Conservation (phyloP, 1,284 basidiomycete genomes). For the Cutaneotrichosporon spelunceum region DNA sequence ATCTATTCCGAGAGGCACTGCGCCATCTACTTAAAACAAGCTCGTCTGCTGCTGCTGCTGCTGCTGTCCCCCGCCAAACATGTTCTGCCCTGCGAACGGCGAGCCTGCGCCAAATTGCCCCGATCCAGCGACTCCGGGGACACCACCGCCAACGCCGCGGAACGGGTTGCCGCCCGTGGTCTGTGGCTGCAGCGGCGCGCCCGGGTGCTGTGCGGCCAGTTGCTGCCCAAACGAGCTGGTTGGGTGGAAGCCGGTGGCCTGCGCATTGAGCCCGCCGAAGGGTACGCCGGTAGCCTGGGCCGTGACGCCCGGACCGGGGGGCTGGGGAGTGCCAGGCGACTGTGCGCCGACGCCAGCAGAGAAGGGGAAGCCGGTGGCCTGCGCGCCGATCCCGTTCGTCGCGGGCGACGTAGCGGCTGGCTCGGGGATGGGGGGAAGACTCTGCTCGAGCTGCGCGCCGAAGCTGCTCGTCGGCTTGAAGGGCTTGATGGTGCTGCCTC, state of each 20-base stretch:
- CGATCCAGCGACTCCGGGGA: not conserved
- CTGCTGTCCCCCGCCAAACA: not conserved
- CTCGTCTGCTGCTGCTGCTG: slow-evolving; percentile 10
- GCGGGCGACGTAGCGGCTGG: slow-evolving; percentile 14
- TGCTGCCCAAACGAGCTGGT: slow-evolving; percentile 79
- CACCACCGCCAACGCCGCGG: slow-evolving; percentile 30
- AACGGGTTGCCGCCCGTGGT: slow-evolving; percentile 40
- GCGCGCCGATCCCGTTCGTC: slow-evolving; percentile 16
- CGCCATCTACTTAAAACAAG: slow-evolving; percentile 9
- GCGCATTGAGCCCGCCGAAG: slow-evolving; percentile 16
- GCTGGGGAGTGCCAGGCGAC: not conserved
- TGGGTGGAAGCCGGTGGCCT: slow-evolving; percentile 65
- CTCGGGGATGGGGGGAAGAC: slow-evolving; percentile 60
- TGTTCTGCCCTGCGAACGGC: slow-evolving; percentile 39
- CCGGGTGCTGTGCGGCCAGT: slow-evolving; percentile 54
- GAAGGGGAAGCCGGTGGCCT: slow-evolving; percentile 11
- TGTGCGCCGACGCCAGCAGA: slow-evolving; percentile 4
- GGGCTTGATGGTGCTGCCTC: slow-evolving; percentile 65
- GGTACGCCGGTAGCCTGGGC: slow-evolving; percentile 30
- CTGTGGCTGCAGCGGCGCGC: slow-evolving; percentile 19
- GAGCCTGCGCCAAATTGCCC: slow-evolving; percentile 33
- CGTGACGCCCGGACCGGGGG: slow-evolving; percentile 12
- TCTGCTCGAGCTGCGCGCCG: slow-evolving; percentile 73
- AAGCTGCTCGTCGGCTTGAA: slow-evolving; percentile 91
- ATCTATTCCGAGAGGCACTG: not conserved